phyloP scores from a whole-genome alignment of 2,329 filamentous ascomycete species.

The Endocalyx cinctus region DNA sequence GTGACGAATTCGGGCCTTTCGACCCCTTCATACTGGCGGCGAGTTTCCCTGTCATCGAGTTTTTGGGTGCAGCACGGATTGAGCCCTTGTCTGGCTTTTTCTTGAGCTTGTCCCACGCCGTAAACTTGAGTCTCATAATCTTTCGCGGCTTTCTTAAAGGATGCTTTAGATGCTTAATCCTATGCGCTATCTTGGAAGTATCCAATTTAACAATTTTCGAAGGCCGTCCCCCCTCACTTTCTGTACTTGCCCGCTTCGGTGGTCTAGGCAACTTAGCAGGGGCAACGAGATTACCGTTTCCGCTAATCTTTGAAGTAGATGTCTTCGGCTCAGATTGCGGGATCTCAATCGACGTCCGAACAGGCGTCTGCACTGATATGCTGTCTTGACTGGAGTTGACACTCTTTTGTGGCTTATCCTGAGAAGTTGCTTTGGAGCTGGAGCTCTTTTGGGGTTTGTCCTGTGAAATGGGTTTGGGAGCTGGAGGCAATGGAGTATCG shows the following conservation, averaged over 20 bases:
- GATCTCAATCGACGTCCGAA: constrained; percentile 22
- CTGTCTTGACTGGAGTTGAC: constrained; percentile 19
- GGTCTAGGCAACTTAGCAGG: constrained; percentile 13
- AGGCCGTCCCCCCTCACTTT: constrained; percentile 22
- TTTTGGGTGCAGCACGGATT: constrained; percentile 22
- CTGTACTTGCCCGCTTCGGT: constrained; percentile 24
- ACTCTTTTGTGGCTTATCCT: constrained; percentile 14
- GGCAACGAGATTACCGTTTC: constrained; percentile 10
- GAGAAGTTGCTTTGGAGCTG: constrained; percentile 3
- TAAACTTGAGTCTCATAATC: constrained; percentile 24
- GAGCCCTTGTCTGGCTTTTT: constrained; percentile 18
- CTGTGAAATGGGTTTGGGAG: constrained; percentile 4
- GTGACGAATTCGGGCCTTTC: too few relatives aligned
- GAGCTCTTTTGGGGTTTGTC: not conserved
- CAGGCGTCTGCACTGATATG: constrained; percentile 23
- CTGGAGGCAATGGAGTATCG: constrained; percentile 8
- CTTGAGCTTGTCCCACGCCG: constrained; percentile 20
- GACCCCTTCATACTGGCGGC: constrained; percentile 1
- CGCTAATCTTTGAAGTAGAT: constrained; percentile 15
- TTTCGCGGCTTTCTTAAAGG: constrained; percentile 13
- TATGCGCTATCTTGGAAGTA: constrained; percentile 20
- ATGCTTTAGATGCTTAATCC: constrained; percentile 16
- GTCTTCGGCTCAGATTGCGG: constrained; percentile 17
- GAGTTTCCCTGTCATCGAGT: constrained; percentile 7
- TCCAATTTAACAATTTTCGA: constrained; percentile 29